Evolutionary conservation across 139 green algal species (phyloP).

Genomic region (Monoraphidium neglectum): DNA sequence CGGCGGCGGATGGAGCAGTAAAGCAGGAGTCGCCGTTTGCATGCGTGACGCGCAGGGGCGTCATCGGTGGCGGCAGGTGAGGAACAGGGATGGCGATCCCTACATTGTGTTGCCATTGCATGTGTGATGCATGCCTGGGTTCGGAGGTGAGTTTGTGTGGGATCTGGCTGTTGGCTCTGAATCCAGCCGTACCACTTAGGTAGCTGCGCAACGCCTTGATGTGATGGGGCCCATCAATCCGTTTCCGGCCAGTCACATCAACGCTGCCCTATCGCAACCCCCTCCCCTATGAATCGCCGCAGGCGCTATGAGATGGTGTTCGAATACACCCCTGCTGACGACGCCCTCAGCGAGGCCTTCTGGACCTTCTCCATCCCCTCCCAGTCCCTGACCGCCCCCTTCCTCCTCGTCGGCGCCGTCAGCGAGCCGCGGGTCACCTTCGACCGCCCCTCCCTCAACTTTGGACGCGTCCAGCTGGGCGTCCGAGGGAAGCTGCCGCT

Average conservation of each 20-base stretch:
- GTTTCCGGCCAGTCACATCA: too few relatives aligned
- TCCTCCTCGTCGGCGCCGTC: constrained; percentile 75
- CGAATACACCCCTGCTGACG: constrained; percentile 62
- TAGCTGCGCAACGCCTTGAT: too few relatives aligned
- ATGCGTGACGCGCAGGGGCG: constrained; percentile 20
- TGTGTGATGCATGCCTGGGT: not conserved
- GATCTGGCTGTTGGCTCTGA: too few relatives aligned
- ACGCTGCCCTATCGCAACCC: too few relatives aligned
- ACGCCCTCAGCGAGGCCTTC: constrained; percentile 69
- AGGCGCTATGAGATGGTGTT: constrained; percentile 85
- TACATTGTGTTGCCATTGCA: not conserved
- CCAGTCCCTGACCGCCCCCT: constrained; percentile 67
- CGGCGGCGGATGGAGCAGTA: too few relatives aligned
- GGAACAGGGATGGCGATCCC: not conserved
- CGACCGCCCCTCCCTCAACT: constrained; percentile 71
- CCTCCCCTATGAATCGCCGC: not conserved
- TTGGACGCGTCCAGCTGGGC: constrained; percentile 45
- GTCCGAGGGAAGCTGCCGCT: constrained; percentile 22
- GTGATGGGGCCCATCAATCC: too few relatives aligned
- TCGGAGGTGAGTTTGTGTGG: too few relatives aligned
- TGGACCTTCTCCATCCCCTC: constrained; percentile 78
- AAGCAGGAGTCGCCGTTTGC: constrained; percentile 19
- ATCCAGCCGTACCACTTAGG: too few relatives aligned
- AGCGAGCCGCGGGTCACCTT: constrained; percentile 71
- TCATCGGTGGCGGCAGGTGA: constrained; percentile 25